These are phyloP conservation scores for Debaryomyces coudertii DNA, from an alignment of 1,139 yeast species.

Conservation along the genomic window DNA sequence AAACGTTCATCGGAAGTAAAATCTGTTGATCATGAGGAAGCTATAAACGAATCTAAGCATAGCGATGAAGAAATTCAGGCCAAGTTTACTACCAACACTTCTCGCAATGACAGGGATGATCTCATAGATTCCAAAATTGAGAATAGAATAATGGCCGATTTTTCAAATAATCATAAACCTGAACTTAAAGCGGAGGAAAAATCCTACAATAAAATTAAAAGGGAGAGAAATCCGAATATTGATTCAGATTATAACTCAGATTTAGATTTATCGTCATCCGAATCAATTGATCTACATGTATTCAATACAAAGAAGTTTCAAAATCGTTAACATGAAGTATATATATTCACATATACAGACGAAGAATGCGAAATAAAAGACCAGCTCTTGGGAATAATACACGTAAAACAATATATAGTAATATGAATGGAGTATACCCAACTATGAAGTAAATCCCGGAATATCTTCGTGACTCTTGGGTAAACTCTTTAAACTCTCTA, in stretches of 20 bases:
- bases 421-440: not conserved
- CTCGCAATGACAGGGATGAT: not conserved
- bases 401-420: not conserved
- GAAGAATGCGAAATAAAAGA: not conserved
- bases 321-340: not conserved
- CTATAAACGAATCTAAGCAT: not conserved
- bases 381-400: constrained; percentile 1
- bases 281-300: constrained; percentile 11
- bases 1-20: not conserved
- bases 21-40: not conserved
- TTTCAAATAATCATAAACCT: not conserved
- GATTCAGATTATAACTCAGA: constrained; percentile 34
- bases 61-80: not conserved
- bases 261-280: constrained; percentile 25
- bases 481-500: constrained; percentile 12
- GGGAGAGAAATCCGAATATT: constrained; percentile 25
- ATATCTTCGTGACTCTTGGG: constrained; percentile 25
- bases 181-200: constrained; percentile 4
- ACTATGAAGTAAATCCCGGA: constrained; percentile 30
- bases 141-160: not conserved
- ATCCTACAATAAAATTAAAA: not conserved
- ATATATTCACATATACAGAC: not conserved
- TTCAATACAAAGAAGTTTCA: constrained; percentile 4
- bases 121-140: not conserved
- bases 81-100: not conserved